These are phyloP conservation scores for Juglanconis juglandina DNA, from an alignment of 2,329 filamentous ascomycete species.

Conservation along the genomic window DNA sequence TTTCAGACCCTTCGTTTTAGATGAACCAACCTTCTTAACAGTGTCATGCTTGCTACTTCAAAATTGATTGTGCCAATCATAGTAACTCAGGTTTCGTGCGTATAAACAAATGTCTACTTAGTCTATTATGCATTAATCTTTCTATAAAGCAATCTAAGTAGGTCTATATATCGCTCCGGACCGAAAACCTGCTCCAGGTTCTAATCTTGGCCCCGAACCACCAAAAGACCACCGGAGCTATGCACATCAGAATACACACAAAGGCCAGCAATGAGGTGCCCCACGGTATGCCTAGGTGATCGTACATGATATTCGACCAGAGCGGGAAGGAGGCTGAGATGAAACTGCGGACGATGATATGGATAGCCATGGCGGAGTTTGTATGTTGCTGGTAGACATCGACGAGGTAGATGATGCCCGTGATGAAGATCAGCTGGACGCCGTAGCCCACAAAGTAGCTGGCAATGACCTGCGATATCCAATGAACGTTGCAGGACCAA, in stretches of 20 bases:
- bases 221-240: background rate
- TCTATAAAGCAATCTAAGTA: too few relatives aligned
- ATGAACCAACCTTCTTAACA: too few relatives aligned
- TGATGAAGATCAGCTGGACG: slow-evolving; percentile 21
- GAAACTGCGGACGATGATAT: slow-evolving; percentile 20
- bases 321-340: slow-evolving; percentile 22
- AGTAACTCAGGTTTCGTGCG: too few relatives aligned
- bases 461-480: slow-evolving; percentile 19
- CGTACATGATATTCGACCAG: slow-evolving; percentile 21
- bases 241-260: slow-evolving; percentile 12
- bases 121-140: too few relatives aligned
- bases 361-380: slow-evolving; percentile 23
- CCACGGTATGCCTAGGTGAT: slow-evolving; percentile 20
- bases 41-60: too few relatives aligned
- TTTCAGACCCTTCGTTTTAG: too few relatives aligned
- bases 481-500: slow-evolving; percentile 37
- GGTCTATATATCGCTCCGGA: background rate
- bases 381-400: slow-evolving; percentile 21
- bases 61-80: too few relatives aligned
- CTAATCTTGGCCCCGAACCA: slow-evolving; percentile 5
- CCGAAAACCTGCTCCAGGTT: slow-evolving; percentile 9
- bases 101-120: too few relatives aligned
- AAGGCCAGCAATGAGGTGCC: slow-evolving; percentile 22
- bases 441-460: slow-evolving; percentile 14
- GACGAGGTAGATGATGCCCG: slow-evolving; percentile 22